Conservation (phyloP, 2,329 filamentous ascomycete genomes). For the Thelonectria rubi region DNA sequence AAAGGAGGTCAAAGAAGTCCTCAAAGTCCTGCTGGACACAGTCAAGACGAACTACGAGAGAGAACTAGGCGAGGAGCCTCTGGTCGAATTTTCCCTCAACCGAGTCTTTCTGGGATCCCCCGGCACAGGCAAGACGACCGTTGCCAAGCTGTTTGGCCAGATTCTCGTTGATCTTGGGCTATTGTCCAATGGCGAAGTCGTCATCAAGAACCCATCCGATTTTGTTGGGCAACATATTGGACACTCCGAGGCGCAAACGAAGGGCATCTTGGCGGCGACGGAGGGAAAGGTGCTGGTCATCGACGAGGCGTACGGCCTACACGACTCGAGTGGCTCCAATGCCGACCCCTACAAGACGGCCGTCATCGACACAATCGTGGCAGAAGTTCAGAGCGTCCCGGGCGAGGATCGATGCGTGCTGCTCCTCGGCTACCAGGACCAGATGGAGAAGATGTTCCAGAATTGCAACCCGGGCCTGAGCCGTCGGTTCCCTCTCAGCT, state of each 20-base stretch:
- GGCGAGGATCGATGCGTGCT: constrained; percentile 79
- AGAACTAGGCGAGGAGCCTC: constrained; percentile 68
- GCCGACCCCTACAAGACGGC: constrained; percentile 64
- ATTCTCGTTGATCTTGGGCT: constrained; percentile 75
- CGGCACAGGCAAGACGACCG: constrained; percentile 79
- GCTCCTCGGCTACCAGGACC: constrained; percentile 73
- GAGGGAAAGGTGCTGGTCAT: constrained; percentile 81
- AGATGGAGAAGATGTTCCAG: constrained; percentile 78
- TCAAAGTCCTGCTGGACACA: constrained; percentile 67
- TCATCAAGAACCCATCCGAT: constrained; percentile 77
- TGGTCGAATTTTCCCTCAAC: constrained; percentile 71
- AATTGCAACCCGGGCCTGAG: constrained; percentile 76
- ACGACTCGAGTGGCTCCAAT: constrained; percentile 48
- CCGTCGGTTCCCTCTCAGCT: constrained; percentile 70
- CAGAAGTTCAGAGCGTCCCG: constrained; percentile 74
- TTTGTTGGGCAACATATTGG: constrained; percentile 73
- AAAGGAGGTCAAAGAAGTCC: constrained; percentile 67
- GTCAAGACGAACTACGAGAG: constrained; percentile 71
- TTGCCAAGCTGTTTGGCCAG: constrained; percentile 76
- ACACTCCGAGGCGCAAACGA: constrained; percentile 75
- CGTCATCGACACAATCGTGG: constrained; percentile 78
- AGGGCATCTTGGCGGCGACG: constrained; percentile 72
- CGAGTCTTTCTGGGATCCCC: constrained; percentile 75
- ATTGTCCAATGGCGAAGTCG: constrained; percentile 74
- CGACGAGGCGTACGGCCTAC: constrained; percentile 80